These are phyloP conservation scores for Fusarium miscanthi DNA, from an alignment of 2,329 filamentous ascomycete species.

Conservation along the genomic window DNA sequence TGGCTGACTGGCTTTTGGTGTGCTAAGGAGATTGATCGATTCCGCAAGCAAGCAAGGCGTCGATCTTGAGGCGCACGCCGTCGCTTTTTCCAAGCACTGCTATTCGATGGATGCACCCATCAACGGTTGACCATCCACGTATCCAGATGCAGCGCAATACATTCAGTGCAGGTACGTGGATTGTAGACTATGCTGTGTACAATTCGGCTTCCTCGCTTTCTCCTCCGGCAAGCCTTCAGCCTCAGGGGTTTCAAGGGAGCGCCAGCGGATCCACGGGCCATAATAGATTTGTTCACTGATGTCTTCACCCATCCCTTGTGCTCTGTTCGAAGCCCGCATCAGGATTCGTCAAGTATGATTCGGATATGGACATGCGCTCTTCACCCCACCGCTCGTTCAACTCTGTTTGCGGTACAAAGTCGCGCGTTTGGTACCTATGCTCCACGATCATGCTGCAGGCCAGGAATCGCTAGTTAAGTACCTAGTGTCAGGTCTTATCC, in stretches of 20 bases:
- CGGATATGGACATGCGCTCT: conserved; percentile 13
- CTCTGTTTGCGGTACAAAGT: conserved; percentile 24
- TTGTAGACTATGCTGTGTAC: neutral
- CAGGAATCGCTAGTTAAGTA: conserved; percentile 1
- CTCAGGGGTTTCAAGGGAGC: conserved; percentile 36
- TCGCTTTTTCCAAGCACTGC: conserved; percentile 18
- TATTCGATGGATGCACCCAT: conserved; percentile 33
- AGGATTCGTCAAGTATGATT: conserved; percentile 11
- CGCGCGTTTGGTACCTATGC: conserved; percentile 17
- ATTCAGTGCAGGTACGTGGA: neutral
- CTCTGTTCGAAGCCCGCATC: neutral
- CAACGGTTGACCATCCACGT: conserved; percentile 12
- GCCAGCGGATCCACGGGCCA: conserved; percentile 30
- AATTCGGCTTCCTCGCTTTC: neutral
- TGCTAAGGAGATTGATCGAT: conserved; percentile 12
- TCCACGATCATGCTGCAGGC: conserved; percentile 11
- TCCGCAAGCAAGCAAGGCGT: conserved; percentile 25
- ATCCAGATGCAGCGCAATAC: conserved; percentile 9
- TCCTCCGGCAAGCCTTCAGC: conserved; percentile 15
- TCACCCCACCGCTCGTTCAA: conserved; percentile 28
- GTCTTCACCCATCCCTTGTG: neutral
- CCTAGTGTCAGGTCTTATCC: conserved; percentile 21
- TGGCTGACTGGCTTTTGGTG: neutral
- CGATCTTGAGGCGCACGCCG: conserved; percentile 28
- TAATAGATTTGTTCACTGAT: conserved; percentile 8